Conservation (phyloP, 306 rosid species). For the Fragaria nilgerrensis region DNA sequence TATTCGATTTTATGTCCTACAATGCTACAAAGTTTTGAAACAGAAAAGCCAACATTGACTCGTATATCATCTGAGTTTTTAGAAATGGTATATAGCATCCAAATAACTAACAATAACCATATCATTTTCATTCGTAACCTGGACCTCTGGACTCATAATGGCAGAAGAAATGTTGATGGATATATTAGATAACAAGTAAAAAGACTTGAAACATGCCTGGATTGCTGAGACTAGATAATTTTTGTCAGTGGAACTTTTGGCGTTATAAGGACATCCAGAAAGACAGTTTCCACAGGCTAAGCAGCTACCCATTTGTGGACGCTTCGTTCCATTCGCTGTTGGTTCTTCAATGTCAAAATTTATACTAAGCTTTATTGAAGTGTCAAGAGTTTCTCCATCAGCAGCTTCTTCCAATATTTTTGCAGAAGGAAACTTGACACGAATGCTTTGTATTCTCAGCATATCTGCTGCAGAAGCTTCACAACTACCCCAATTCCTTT, state of each 20-base stretch:
- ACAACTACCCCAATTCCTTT: conserved; percentile 33
- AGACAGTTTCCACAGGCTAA: conserved; percentile 39
- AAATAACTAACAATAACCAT: not conserved
- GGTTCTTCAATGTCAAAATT: conserved; percentile 32
- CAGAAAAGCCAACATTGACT: not conserved
- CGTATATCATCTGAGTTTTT: not conserved
- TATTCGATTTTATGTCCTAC: not conserved
- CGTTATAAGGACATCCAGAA: conserved; percentile 40
- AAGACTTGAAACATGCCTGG: conserved; percentile 24
- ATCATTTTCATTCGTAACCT: not conserved
- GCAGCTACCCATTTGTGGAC: conserved; percentile 18
- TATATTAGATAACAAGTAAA: not conserved
- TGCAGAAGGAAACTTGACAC: conserved; percentile 28
- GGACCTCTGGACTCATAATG: too few relatives aligned
- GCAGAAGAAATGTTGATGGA: not conserved
- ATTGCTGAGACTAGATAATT: conserved; percentile 29
- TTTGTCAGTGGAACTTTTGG: conserved; percentile 36
- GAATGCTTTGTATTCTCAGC: conserved; percentile 30
- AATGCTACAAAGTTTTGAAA: not conserved
- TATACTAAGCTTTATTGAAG: conserved; percentile 29
- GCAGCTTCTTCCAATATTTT: conserved; percentile 28
- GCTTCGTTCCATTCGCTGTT: conserved; percentile 4
- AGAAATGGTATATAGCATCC: not conserved
- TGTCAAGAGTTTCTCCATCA: conserved; percentile 22
- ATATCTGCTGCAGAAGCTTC: conserved; percentile 37